Conservation (phyloP, 2,329 filamentous ascomycete genomes). For the Pseudophaeomoniella oleicola region DNA sequence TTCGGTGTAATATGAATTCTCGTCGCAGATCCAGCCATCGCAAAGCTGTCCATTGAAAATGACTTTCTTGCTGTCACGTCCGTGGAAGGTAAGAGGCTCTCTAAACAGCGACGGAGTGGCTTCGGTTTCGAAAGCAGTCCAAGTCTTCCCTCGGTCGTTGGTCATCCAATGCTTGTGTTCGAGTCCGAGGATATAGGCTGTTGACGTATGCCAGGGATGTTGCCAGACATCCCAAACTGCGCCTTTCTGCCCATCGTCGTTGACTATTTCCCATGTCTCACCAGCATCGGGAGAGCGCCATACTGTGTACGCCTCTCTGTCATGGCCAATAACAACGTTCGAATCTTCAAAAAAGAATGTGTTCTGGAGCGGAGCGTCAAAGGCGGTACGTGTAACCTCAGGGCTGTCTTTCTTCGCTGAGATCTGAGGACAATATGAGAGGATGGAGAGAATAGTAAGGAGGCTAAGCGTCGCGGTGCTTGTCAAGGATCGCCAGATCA, state of each 20-base stretch:
- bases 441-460: constrained; percentile 6
- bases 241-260: constrained; percentile 46
- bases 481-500: constrained; percentile 9
- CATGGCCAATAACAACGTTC: constrained; percentile 63
- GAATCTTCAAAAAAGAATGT: constrained; percentile 88
- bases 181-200: constrained; percentile 66
- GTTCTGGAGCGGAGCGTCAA: constrained; percentile 52
- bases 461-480: constrained; percentile 6
- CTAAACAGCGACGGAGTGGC: constrained; percentile 41
- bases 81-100: constrained; percentile 60
- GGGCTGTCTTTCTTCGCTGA: constrained; percentile 49
- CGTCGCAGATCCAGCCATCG: constrained; percentile 46
- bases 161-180: constrained; percentile 67
- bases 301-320: constrained; percentile 47
- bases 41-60: constrained; percentile 69
- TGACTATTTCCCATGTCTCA: constrained; percentile 53
- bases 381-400: constrained; percentile 46
- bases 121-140: constrained; percentile 57
- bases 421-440: constrained; percentile 6
- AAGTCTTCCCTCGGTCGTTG: constrained; percentile 65
- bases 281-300: constrained; percentile 74
- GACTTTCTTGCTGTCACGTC: constrained; percentile 67
- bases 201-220: constrained; percentile 64
- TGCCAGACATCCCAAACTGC: constrained; percentile 50
- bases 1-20: constrained; percentile 57